Evolutionary conservation across 2,329 filamentous ascomycete genomes (phyloP), one percentile per base, ranked within the genome.

Genomic region (Xylaria sp.): DNA sequence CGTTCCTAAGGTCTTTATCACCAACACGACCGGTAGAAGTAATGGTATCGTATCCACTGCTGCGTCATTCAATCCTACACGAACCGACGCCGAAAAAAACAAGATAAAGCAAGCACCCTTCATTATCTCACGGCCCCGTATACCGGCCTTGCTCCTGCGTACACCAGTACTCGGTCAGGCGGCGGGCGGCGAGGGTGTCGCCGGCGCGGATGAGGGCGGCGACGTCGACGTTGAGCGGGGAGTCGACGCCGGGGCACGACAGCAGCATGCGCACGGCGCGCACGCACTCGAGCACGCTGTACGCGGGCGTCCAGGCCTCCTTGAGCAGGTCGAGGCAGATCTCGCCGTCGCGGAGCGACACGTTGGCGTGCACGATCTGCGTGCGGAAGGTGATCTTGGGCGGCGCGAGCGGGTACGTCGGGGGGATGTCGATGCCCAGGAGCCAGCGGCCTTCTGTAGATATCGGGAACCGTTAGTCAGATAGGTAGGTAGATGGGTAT

Each of bases 241-340:
- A 91, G 76, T 95, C 92, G 56, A 89, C 86, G 79, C 90, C 92
- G 1, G 92, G 91, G 71, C 86, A 89, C 31, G 82, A 85, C 67
- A 93, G 83, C 75, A 96, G 84, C 83, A 92, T 87, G 73, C 92
- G 88, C 72, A 95, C 87, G 56, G 89, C 89, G 75, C 92, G 90
- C 76, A 95, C 83, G 70, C 91, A 92, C 76, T 91, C 88, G 44
- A 91, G 87, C 23, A 98, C 87, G 50, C 91, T 94, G 81, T 97
- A 96, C 20, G 93, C 90, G 0, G 94, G 93, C 68, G 92, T 92
- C 95, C 95, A 98, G 20, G 87, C 87, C 65, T 91, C 87, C 77
- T 87, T 87, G 69, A 99, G 86, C 71, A 98, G 86, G 78, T 98
- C 96, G 34, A 98, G 89, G 80, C 96, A 99, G 78, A 99, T 96